Evolutionary conservation across 176 grass and related monocot species (phyloP), one percentile per base, ranked within the genome.

Genomic region (Saccharum officinarum): DNA sequence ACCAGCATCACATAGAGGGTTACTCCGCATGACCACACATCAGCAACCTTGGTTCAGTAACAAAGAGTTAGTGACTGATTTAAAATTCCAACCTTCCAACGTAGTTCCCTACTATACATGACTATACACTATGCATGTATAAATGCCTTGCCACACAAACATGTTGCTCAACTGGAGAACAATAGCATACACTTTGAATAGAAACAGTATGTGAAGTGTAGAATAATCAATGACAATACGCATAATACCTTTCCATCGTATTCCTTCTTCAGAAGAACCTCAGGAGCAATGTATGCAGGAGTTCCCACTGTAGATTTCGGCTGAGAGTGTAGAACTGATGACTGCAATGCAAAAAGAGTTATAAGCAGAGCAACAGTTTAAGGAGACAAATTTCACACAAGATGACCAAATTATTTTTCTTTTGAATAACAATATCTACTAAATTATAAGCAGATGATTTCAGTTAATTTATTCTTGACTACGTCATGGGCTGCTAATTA

Each of bases 1-100:
- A 98, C 92, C 57, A 98, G 89, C 95, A 98, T 98, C 73, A 98
- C 95, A 76, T 98, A 98, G 7, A 98, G 89, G 0, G 95, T 98
- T 64, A 95, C 95, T 61, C 95, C 95, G 10, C 95, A 98, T 7
- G 95, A 98, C 95, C 95, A 98, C 41, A 98, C 92, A 49, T 98
- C 95, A 73, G 95, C 95, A 83, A 98, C 94, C 95, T 95, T 80
- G 66, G 78, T 78, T 2, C 39, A 70, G 10, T 18, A 91, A 63
- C 69, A 54, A 50, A 80, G 1, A 69, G 62, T 87, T 60, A 84
- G n/a, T 11, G 11, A 34, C 26, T 46, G 14, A 3, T 8, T 23
- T 7, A 64, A 10, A 52, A 41, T 13, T 18, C 70, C n/a, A 61
- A 5, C 0, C 10, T 63, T 63, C 61, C 36, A 38, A 25, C 23